Percentiles rank a stretch among this genome's conserved stretches.
phyloP scores from a whole-genome alignment of 148 eudicot genomes.

The Suaeda aralocaspica region DNA sequence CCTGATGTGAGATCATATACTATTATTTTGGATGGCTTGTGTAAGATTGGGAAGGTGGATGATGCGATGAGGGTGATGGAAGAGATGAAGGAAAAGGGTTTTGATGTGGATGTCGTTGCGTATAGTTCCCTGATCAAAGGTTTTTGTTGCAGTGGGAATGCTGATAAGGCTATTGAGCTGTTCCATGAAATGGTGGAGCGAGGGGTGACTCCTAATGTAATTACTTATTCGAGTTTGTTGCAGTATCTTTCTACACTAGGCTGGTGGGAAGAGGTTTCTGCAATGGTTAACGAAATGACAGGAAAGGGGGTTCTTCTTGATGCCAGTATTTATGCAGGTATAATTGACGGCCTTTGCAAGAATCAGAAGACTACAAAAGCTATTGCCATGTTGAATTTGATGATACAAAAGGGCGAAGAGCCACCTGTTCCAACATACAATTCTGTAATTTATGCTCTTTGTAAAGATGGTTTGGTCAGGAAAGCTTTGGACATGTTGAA shows the following conservation, averaged over 20 bases:
- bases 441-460: conserved; percentile 47
- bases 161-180: conserved; percentile 39
- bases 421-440: conserved; percentile 41
- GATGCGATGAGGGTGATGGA: conserved; percentile 43
- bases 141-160: conserved; percentile 42
- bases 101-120: conserved; percentile 37
- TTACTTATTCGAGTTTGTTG: conserved; percentile 40
- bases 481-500: conserved; percentile 46
- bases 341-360: conserved; percentile 54
- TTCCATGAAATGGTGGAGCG: conserved; percentile 43
- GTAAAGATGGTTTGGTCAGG: conserved; percentile 40
- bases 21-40: conserved; percentile 42
- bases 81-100: conserved; percentile 40
- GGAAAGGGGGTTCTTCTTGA: conserved; percentile 48
- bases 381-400: conserved; percentile 45
- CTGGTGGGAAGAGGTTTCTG: conserved; percentile 45
- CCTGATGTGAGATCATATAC: conserved; percentile 34
- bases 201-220: conserved; percentile 48
- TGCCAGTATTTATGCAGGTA: conserved; percentile 38
- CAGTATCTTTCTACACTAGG: conserved; percentile 45
- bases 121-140: conserved; percentile 56
- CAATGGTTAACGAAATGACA: conserved; percentile 42
- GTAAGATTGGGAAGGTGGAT: conserved; percentile 41
- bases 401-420: conserved; percentile 52
- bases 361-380: conserved; percentile 44